These are phyloP conservation scores for Thelephora ganbajun DNA, from an alignment of 768 basidiomycete genomes.

Conservation along the genomic window DNA sequence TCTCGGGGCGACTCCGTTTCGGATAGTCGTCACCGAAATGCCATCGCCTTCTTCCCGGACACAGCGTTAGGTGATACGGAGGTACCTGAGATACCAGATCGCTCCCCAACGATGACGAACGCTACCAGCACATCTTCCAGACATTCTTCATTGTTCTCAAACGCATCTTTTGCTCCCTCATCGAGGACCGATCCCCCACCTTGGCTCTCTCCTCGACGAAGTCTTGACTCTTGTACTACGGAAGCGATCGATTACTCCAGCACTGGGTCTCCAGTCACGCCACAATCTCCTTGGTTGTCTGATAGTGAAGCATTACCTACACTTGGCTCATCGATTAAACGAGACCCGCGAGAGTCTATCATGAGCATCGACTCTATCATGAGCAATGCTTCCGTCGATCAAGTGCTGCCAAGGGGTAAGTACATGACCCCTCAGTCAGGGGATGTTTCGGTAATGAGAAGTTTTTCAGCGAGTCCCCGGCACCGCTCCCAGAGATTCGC, in stretches of 20 bases:
- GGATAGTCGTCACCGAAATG: constrained; percentile 14
- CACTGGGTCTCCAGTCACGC: background rate
- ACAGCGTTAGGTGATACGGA: constrained; percentile 3
- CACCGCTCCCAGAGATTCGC: constrained; percentile 7
- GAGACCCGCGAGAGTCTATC: constrained; percentile 11
- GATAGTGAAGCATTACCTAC: background rate
- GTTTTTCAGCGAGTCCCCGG: constrained; percentile 9
- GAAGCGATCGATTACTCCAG: background rate
- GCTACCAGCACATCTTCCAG: background rate
- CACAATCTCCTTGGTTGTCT: background rate
- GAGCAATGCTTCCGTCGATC: constrained; percentile 17
- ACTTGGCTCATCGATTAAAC: background rate
- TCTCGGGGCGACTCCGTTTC: constrained; percentile 13
- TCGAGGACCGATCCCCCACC: background rate
- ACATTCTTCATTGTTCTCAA: background rate
- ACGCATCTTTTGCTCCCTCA: background rate
- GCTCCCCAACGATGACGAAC: background rate
- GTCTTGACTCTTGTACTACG: background rate
- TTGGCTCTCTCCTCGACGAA: background rate
- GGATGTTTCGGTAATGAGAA: constrained; percentile 7
- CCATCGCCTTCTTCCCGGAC: constrained; percentile 11
- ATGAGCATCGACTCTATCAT: constrained; percentile 17
- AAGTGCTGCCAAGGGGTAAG: constrained; percentile 12
- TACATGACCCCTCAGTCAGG: constrained; percentile 8
- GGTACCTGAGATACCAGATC: background rate